A percentile compares a stretch with the other conserved stretches of the same genome.
phyloP scores from a whole-genome alignment of 1,139 yeast genomes.

The Kodamaea sp. region DNA sequence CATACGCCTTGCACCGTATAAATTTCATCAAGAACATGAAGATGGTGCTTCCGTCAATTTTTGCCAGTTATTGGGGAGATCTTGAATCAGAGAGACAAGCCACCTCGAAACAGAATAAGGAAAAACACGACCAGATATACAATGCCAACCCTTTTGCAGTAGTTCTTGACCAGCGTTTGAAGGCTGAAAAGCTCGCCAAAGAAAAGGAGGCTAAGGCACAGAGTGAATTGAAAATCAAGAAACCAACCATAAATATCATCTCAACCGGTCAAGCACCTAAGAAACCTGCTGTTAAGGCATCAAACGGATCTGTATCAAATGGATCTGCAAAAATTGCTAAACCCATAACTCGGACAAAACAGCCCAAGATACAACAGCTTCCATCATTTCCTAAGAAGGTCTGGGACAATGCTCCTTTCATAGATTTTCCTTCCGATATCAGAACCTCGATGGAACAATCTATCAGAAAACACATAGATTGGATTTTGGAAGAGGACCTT shows the following conservation, averaged over 20 bases:
- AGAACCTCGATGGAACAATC: slow-evolving; percentile 57
- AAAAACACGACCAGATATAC: slow-evolving; percentile 53
- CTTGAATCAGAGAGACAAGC: slow-evolving; percentile 60
- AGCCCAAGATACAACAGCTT: slow-evolving; percentile 5
- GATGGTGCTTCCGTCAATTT: slow-evolving; percentile 83
- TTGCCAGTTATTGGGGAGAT: slow-evolving; percentile 74
- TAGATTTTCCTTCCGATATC: slow-evolving; percentile 50
- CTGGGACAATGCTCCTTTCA: slow-evolving; percentile 64
- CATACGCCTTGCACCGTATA: slow-evolving; percentile 78
- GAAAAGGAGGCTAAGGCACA: slow-evolving; percentile 43
- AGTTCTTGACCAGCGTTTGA: slow-evolving; percentile 53
- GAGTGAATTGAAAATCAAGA: slow-evolving; percentile 39
- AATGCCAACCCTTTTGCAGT: slow-evolving; percentile 73
- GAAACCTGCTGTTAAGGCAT: neutral
- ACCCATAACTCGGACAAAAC: neutral
- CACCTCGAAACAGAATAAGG: slow-evolving; percentile 45
- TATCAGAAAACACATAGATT: slow-evolving; percentile 53
- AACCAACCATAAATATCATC: slow-evolving; percentile 39
- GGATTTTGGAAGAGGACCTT: slow-evolving; percentile 39
- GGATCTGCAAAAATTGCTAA: neutral
- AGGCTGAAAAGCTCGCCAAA: slow-evolving; percentile 41
- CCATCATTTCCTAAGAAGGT: slow-evolving; percentile 56
- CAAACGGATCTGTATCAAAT: neutral
- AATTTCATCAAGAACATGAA: slow-evolving; percentile 81
- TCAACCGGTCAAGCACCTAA: slow-evolving; percentile 22